These are phyloP conservation scores for Colletotrichum higginsianum DNA, from an alignment of 2,329 filamentous ascomycete species.

Conservation along the genomic window DNA sequence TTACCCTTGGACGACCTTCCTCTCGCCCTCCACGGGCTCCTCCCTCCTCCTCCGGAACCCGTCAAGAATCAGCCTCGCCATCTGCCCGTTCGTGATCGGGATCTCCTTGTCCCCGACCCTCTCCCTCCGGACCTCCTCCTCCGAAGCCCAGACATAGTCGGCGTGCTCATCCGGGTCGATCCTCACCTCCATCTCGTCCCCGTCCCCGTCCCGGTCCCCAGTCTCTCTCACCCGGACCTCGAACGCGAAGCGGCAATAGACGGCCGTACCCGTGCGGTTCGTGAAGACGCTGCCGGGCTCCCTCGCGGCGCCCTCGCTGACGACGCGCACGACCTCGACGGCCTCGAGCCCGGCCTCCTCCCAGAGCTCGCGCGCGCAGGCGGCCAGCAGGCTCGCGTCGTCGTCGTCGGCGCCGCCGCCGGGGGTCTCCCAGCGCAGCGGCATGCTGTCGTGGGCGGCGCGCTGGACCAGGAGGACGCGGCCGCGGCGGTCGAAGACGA, in stretches of 20 bases:
- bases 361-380: conserved; percentile 62
- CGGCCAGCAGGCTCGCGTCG: conserved; percentile 59
- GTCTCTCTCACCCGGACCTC: conserved; percentile 51
- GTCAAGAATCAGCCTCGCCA: conserved; percentile 49
- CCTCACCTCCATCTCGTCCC: conserved; percentile 46
- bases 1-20: background rate
- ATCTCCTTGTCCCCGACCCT: conserved; percentile 49
- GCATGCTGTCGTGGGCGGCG: conserved; percentile 60
- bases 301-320: conserved; percentile 48
- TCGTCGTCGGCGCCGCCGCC: conserved; percentile 62
- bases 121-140: conserved; percentile 53
- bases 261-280: conserved; percentile 51
- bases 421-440: conserved; percentile 63
- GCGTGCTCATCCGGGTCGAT: conserved; percentile 60
- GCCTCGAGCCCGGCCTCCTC: conserved; percentile 62
- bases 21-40: conserved; percentile 11
- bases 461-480: conserved; percentile 63
- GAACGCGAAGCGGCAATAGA: conserved; percentile 54
- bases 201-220: background rate
- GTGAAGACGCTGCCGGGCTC: conserved; percentile 50
- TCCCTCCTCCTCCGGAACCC: conserved; percentile 49
- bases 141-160: conserved; percentile 56
- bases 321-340: conserved; percentile 43
- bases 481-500: conserved; percentile 53
- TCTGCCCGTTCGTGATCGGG: conserved; percentile 47